Base-by-base conservation (phyloP, 441 rosid genomes). In the Raphanus hybrid region DNA sequence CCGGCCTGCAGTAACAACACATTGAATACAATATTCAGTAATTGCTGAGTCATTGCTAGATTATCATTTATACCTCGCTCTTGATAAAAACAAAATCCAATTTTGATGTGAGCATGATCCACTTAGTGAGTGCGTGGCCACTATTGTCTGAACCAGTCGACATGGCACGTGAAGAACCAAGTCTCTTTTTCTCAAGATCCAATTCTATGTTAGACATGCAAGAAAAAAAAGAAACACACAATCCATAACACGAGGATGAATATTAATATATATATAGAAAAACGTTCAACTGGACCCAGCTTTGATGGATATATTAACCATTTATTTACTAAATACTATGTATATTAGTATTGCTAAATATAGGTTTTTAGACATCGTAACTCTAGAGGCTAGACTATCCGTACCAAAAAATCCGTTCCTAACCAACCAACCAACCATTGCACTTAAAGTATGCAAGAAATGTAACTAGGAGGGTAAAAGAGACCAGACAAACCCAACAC, bases 81-180 rank as follows among this genome's bases (percentile, higher is more conserved):
- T 20, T 58, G 0, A 58, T 58, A 4, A 23, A 52, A 15, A 52
- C 58, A 52, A 52, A 15, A 52, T 16, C 23, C 58, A 16, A 15
- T 52, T 15, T 52, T 15, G 58, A 15, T 52, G 58, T 52, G 23
- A 6, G 58, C 58, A 52, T 52, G 58, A 52, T 52, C 58, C 20
- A 52, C 20, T 52, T 52, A 52, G 58, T 52, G 58, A 52, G 58
- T 52, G 58, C 10, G 58, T 52, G 58, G 58, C 58, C 23, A 52
- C 58, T 52, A 15, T 52, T 6, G 58, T 14, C 57, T 52, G 15
- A 43, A 52, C 58, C 20, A 52, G 58, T 52, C 20, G 58, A 52
- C 58, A 52, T 52, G 58, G 58, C 58, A 52, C 58, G 58, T 52
- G 58, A 50, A 50, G 18, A 50, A 50, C 57, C 15, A 50, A 52